Evolutionary conservation across 495 filamentous ascomycete genomes (phyloP).

Genomic region (Pseudoneurospora amorphoporcata): DNA sequence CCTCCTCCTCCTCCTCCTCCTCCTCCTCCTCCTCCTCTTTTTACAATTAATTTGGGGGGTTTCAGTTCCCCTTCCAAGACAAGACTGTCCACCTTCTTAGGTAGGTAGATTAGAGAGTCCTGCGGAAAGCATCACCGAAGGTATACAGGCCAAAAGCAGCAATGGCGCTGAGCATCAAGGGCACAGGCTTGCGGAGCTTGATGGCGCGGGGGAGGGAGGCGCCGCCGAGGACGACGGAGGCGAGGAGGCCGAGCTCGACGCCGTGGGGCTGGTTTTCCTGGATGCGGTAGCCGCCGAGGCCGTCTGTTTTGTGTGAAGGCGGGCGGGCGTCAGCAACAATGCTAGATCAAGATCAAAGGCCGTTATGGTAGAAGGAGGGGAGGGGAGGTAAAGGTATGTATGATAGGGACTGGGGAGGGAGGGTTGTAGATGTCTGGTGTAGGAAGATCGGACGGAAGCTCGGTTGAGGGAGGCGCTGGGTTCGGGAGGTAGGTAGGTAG

Average conservation of each 20-base stretch:
- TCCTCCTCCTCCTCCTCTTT: not conserved
- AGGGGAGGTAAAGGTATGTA: not conserved
- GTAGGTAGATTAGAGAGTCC: conserved; percentile 18
- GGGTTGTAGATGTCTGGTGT: not conserved
- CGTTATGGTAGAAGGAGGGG: not conserved
- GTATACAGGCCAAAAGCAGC: conserved; percentile 48
- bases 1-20: not conserved
- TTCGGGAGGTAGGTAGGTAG: too few species aligned
- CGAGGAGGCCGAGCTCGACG: conserved; percentile 65
- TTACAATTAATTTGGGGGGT: not conserved
- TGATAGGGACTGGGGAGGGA: not conserved
- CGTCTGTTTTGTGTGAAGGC: conserved; percentile 30
- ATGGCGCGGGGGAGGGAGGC: conserved; percentile 77
- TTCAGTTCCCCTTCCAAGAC: not conserved
- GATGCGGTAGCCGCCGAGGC: conserved; percentile 60
- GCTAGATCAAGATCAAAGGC: not conserved
- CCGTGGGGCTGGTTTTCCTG: conserved; percentile 56
- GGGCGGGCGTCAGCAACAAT: not conserved
- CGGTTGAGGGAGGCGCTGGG: not conserved
- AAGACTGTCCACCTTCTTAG: not conserved
- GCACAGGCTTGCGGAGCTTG: conserved; percentile 66
- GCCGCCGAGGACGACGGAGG: conserved; percentile 71
- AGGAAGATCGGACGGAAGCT: not conserved
- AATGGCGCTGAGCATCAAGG: conserved; percentile 56
- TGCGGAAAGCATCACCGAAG: conserved; percentile 48